Base-by-base conservation (phyloP, 192 early-diverging fungal species). In the Allomyces javanicus region DNA sequence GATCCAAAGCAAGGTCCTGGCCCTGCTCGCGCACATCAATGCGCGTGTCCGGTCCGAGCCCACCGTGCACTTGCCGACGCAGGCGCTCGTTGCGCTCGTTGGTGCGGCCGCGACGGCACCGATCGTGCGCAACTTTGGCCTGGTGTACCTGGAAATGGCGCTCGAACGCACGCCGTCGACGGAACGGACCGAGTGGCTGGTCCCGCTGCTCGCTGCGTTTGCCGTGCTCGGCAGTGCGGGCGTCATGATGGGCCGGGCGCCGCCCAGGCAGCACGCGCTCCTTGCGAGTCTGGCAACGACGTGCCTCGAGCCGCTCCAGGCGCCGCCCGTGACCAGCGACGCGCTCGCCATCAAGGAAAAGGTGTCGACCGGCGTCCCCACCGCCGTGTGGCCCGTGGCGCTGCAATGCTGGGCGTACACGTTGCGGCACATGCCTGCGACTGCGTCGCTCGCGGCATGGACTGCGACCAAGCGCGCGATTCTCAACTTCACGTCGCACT, bases 71-170 rank as follows among this genome's bases (percentile, higher is more conserved):
- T 70, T 91, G 12, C 92, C 91, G 14, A 70, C 83, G 1, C 67
- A 72, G 5, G n/a, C 82, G 21, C 72, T 97, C 1, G 44, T 91
- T 1, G 74, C 78, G 19, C 79, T 86, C 63, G 86, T 85, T 21
- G 72, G 77, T 40, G 62, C 63, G 24, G 64, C 70, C 1, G 67
- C 62, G 10, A 63, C 72, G 0, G 69, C 74, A 0, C 68, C 72
- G 14, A 77, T 89, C 62, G 81, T 91, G 19, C 84, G 83, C 62
- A 87, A 86, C 70, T 89, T 96, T 70, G 80, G 83, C 11, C 75
- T 95, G 6, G 84, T 97, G 68, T 97, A 92, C 62, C 66, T 97
- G 4, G 83, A 92, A 23, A 89, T 92, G 81, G 91, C 83, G 0
- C 78, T 88, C 26, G 72, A 72, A 19, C 72, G 85, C 6, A 65